Evolutionary conservation across 352 stramenopile genomes (phyloP).

Genomic region (Pythium brassicae): DNA sequence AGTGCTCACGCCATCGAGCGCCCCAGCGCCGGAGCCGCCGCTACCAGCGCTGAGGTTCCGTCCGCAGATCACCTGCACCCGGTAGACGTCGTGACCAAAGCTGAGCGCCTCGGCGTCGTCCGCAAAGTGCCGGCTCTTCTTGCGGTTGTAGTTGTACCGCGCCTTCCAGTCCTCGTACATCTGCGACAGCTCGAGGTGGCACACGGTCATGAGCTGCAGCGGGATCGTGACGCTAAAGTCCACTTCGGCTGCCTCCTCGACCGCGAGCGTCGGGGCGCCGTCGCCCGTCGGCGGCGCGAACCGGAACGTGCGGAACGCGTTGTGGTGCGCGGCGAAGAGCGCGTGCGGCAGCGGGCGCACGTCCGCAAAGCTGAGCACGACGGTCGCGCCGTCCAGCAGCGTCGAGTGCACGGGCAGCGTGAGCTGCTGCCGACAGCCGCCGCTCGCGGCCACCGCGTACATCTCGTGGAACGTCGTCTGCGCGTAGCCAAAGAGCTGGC

Average conservation of each 20-base stretch:
- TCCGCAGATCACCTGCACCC: constrained; percentile 60
- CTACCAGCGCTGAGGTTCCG: constrained; percentile 33
- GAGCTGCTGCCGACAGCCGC: constrained; percentile 54
- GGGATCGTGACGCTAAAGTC: constrained; percentile 80
- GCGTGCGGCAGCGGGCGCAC: constrained; percentile 37
- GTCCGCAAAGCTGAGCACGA: constrained; percentile 57
- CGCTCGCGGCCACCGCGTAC: constrained; percentile 55
- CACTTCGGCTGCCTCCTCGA: constrained; percentile 75
- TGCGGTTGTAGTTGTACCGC: constrained; percentile 81
- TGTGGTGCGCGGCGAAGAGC: constrained; percentile 46
- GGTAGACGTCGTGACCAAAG: constrained; percentile 78
- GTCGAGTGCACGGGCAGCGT: constrained; percentile 64
- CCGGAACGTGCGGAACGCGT: constrained; percentile 55
- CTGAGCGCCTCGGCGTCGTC: constrained; percentile 74
- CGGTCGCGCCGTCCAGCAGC: constrained; percentile 51
- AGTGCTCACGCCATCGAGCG: background rate
- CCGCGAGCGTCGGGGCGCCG: constrained; percentile 58
- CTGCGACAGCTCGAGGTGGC: constrained; percentile 60
- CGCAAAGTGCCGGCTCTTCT: constrained; percentile 70
- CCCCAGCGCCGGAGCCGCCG: background rate
- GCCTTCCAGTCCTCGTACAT: constrained; percentile 72
- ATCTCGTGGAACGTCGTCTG: constrained; percentile 79
- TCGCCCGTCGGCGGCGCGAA: constrained; percentile 64
- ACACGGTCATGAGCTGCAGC: constrained; percentile 70
- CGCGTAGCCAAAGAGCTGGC: constrained; percentile 65